These are phyloP conservation scores for Yarrowia sp. DNA, from an alignment of 805 yeast genomes.

Conservation along the genomic window DNA sequence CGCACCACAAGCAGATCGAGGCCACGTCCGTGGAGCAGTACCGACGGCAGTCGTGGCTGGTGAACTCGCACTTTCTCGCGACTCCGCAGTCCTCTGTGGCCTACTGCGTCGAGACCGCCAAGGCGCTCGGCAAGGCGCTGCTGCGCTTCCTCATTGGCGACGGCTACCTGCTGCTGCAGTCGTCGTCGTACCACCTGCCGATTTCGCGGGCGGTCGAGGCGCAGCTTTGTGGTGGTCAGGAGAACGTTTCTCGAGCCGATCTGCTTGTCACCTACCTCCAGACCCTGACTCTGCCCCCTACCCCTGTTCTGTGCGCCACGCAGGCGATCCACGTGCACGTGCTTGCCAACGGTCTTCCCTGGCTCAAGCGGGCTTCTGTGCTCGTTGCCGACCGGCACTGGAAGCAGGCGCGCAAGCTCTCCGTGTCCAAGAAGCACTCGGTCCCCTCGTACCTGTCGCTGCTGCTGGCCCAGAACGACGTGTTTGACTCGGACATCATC, in stretches of 20 bases:
- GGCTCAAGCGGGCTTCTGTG: conserved; percentile 28
- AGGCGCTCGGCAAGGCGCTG: conserved; percentile 30
- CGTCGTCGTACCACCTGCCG: conserved; percentile 7
- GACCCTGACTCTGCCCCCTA: conserved; percentile 33
- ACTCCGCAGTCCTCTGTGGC: conserved; percentile 31
- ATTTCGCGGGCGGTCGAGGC: conserved; percentile 38
- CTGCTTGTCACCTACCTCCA: conserved; percentile 36
- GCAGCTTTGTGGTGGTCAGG: conserved; percentile 43
- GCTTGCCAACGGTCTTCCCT: conserved; percentile 31
- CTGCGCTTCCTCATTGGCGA: conserved; percentile 33
- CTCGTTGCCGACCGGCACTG: conserved; percentile 32
- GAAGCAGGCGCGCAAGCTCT: conserved; percentile 34
- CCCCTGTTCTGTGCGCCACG: conserved; percentile 34
- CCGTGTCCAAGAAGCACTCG: conserved; percentile 24
- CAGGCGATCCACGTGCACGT: conserved; percentile 39
- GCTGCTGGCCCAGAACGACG: conserved; percentile 29
- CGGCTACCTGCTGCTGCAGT: conserved; percentile 32
- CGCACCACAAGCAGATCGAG: conserved; percentile 23
- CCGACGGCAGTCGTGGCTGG: conserved; percentile 33
- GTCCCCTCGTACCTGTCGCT: conserved; percentile 28
- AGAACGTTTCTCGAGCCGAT: conserved; percentile 32
- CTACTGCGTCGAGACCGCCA: conserved; percentile 26
- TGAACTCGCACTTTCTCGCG: conserved; percentile 33
- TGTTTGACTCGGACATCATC: conserved; percentile 35
- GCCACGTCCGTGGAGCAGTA: conserved; percentile 11